Percentiles rank a stretch among this genome's conserved stretches.
Evolutionary conservation across 805 yeast genomes (phyloP).

Genomic region (Ogataea pignaliae): DNA sequence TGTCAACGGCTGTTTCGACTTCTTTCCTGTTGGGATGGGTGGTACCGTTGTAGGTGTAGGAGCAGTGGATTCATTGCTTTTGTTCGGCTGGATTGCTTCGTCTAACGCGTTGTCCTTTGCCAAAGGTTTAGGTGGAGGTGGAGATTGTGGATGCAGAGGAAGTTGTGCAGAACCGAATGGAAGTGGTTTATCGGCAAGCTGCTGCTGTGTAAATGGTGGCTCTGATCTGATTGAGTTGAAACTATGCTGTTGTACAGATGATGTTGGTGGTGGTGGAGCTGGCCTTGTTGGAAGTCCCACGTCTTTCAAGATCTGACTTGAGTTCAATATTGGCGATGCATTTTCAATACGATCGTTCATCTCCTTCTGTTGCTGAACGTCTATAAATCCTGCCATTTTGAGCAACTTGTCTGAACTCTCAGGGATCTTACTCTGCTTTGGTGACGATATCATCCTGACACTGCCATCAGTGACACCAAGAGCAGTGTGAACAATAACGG

Average conservation of each 20-base stretch:
- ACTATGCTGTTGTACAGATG: not conserved
- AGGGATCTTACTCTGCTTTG: not conserved
- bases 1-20: constrained; percentile 37
- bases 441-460: not conserved
- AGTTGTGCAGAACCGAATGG: not conserved
- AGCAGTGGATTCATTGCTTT: constrained; percentile 3
- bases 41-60: constrained; percentile 12
- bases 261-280: not conserved
- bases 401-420: not conserved
- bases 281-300: not conserved
- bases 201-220: not conserved
- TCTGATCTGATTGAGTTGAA: not conserved
- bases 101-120: not conserved
- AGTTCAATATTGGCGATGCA: not conserved
- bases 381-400: not conserved
- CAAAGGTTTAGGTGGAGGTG: not conserved
- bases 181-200: not conserved
- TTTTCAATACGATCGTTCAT: not conserved
- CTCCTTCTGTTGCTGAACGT: not conserved
- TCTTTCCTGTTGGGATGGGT: constrained; percentile 27
- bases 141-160: not conserved
- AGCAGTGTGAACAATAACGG: constrained; percentile 20
- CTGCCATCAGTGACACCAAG: constrained; percentile 16
- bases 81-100: not conserved
- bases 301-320: not conserved